Evolutionary conservation across 2,329 filamentous ascomycete species (phyloP), one percentile per base, ranked within the genome.

Genomic region (Trichophyton rubrum): DNA sequence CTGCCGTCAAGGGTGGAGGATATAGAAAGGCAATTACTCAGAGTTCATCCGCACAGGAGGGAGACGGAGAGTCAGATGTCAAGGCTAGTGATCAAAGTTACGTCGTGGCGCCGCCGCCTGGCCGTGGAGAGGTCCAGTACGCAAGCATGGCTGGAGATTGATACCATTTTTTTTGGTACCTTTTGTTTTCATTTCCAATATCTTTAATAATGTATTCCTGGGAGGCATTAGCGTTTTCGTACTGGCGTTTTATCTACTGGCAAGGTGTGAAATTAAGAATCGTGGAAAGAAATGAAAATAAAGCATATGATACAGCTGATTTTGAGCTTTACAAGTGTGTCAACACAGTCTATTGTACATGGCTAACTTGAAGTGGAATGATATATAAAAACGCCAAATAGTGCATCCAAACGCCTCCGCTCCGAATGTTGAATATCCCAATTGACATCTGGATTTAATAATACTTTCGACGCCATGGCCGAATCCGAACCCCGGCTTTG

Each of bases 111-210:
- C 83, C 90, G 13, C 91, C 91, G 2, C 91, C 91, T 0, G 90
- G 91, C 13, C 80, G 82, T 11, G 85, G 83, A 7, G 87, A 93
- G 64, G 83, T 89, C 3, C 83, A 89, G 62, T 96, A 96, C 74
- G 88, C 90, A 58, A 95, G 90, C 75, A 75, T 96, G 71, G 82
- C 87, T 56, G 91, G 91, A 3, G 88, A 93, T 68, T 93, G 77
- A 82, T 64, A 35, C 61, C 67, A 67, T 60, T 60, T 67, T 60
- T 67, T 51, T 62, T 65, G 66, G 22, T 61, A 65, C 68, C 59
- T 67, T 68, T 13, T 9, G 24, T n/a, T 55, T 51, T 22, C 11
- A 11, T 24, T 49, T 38, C 3, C 33, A 13, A 38, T 35, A 27
- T 6, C 24, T 7, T 30, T 56, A 38, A 38, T 38, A 4, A 38